phyloP scores from a whole-genome alignment of 805 yeast species.

The Nakazawaea ambrosiae region DNA sequence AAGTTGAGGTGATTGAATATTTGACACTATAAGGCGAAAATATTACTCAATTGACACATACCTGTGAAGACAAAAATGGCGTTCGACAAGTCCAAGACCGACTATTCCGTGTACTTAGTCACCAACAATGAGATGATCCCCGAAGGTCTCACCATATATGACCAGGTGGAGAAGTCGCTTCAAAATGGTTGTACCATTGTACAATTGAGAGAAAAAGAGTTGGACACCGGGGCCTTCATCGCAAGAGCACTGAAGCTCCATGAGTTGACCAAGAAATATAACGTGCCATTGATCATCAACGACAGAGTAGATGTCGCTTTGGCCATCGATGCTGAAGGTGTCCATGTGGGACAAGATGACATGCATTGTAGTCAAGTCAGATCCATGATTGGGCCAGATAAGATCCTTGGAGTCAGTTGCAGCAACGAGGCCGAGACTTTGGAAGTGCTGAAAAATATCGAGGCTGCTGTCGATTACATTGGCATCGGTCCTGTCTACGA shows the following conservation, averaged over 20 bases:
- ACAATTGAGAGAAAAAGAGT: slow-evolving; percentile 74
- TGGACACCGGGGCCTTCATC: slow-evolving; percentile 63
- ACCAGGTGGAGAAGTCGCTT: slow-evolving; percentile 59
- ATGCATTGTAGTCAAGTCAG: slow-evolving; percentile 60
- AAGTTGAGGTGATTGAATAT: too few relatives aligned
- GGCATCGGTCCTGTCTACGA: slow-evolving; percentile 79
- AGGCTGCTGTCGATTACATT: slow-evolving; percentile 60
- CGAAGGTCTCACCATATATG: slow-evolving; percentile 40
- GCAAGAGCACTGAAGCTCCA: slow-evolving; percentile 55
- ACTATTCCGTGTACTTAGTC: slow-evolving; percentile 66
- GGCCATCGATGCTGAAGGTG: slow-evolving; percentile 85
- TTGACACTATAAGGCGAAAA: too few relatives aligned
- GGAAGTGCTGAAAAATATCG: slow-evolving; percentile 35
- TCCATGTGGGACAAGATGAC: slow-evolving; percentile 91
- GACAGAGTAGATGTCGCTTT: slow-evolving; percentile 86
- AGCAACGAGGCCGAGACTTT: slow-evolving; percentile 49
- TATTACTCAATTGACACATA: too few relatives aligned
- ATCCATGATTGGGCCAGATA: slow-evolving; percentile 59
- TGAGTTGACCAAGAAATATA: slow-evolving; percentile 46
- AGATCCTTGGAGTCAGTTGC: slow-evolving; percentile 76
- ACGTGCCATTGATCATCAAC: slow-evolving; percentile 76
- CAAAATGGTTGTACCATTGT: slow-evolving; percentile 72
- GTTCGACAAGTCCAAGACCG: slow-evolving; percentile 19
- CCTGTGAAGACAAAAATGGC: too few relatives aligned
- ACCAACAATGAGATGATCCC: slow-evolving; percentile 79